Base-by-base conservation (phyloP, 495 filamentous ascomycete genomes). In the Elasticomyces elasticus region DNA sequence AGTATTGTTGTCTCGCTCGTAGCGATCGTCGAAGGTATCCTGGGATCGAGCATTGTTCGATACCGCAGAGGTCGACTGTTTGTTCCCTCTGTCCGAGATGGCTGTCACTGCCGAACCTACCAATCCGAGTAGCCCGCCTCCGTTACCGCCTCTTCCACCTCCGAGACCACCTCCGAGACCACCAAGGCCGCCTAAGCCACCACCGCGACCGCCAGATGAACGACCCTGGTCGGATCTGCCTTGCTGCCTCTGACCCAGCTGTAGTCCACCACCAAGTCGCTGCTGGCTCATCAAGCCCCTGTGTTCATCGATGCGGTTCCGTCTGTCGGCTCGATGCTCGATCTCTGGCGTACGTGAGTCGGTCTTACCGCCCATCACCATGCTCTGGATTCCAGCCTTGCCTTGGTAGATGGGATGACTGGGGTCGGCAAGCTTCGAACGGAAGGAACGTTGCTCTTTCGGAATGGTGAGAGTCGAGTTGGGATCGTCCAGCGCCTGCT, bases 341-440 rank as follows among this genome's bases (percentile, higher is more conserved):
- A 33, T 7, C 30, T 33, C 30, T 7, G 30, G 30, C 30, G 30
- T 17, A n/a, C 35, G 5, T 5, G 13, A 5, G 13, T 17, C 35
- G 19, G 15, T 7, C 7, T 15, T 15, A 33, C 44, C 44, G 23
- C 61, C 75, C 0, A 67, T 76, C 3, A 79, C 38, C 12, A 80
- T 54, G 13, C 65, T 51, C 5, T 73, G 51, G 28, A 74, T 53
- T 27, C 62, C 63, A 4, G 5, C 13, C 19, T 13, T 5, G 20
- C 73, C 74, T 26, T 59, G 69, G 42, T 62, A 71, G 1, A 70
- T 72, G 0, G 78, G 71, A 50, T 80, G 75, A 33, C 69, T 75
- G 7, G 79, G 78, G 54, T 82, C 76, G 5, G 73, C 72, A 57
- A 76, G 79, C 30, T 74, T 64, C 5, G 76, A 79, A 0, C 66